Evolutionary conservation across 140 eudicot species (phyloP), one percentile per base, ranked within the genome.

Genomic region (Bidens hawaiensis): DNA sequence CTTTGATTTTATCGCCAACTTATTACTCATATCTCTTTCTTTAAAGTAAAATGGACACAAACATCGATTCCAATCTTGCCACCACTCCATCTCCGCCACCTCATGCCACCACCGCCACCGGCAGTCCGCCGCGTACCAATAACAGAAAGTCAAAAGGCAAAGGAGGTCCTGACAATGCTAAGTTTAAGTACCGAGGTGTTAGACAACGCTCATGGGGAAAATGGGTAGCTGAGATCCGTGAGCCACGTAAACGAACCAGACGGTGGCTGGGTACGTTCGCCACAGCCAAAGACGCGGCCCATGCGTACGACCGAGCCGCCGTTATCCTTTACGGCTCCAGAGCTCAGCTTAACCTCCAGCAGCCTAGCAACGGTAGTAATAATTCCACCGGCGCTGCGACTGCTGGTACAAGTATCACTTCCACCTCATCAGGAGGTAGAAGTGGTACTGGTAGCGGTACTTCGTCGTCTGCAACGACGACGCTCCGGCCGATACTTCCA

Each of bases 221-320:
- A 42, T 87, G 95, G 95, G 95, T 87, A 0, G 95, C 91, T 1
- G 95, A 87, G 83, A 87, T 87, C 62, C 85, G 95, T 0, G 95
- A 87, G 81, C 95, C 95, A 0, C 74, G 95, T 33, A 81, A 78
- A 21, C 86, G 93, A 10, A 81, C 86, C 0, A 84, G 95, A 26
- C 74, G 91, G 0, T 87, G 95, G 93, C 81, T 83, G 0, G 95
- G 95, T 2, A 87, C 95, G 1, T 87, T 87, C 59, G 77, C 95
- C 3, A 87, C 86, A 0, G 95, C 95, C 1, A 93, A 83, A 67
- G 95, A 87, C 16, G 95, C 93, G 7, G 95, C 95, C 0, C 82
- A 84, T 3, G 95, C 95, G 0, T 87, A 87, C 27, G 93, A 83
- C 73, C 82, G 95, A 0, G 93, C 93, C 1, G 93, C 95, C 11